Evolutionary conservation across 805 yeast genomes (phyloP), one percentile per base, ranked within the genome.

Genomic region (Wickerhamiella kurtzmanii): DNA sequence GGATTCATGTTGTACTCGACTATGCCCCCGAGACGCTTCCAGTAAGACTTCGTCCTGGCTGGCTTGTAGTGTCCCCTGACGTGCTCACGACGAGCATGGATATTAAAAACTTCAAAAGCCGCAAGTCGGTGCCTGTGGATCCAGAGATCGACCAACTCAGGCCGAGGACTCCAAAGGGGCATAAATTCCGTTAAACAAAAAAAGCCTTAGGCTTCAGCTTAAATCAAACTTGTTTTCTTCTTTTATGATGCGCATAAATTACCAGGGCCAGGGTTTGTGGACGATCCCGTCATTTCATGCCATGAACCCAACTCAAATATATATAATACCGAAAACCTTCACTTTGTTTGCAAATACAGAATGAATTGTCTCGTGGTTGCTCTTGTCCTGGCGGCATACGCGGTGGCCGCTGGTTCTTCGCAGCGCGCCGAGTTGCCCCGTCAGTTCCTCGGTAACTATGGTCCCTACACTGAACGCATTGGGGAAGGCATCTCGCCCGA

Each of bases 41-140:
- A 36, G 74, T 73, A 35, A 82, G 28, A 74, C 82, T 17, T 50
- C 75, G 96, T 58, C 79, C 77, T 8, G 97, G 97, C 3, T 88
- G 97, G 97, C 92, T 85, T 3, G 75, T 87, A 8, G 69, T 84
- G 72, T 74, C 87, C 56, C 96, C 96, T 0, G 95, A 87, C 63
- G 76, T 82, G 2, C 62, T 85, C 53, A 58, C 85, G 25, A 76
- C 84, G 60, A 85, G 84, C 59, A 84, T 88, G 51, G 67, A 68
- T 4, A 70, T 79, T 2, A 52, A 52, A 2, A 59, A 60, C 6
- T 80, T 73, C 59, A 37, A n/a, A 35, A 9, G 22, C 9, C 53
- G 56, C n/a, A 16, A 18, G 15, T 67, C 68, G 44, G 74, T 87
- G 1, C 87, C 89, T 1, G 74, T 76, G 43, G 73, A 76, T 37